Evolutionary conservation across 2,329 filamentous ascomycete genomes (phyloP).

Genomic region (Sclerotinia trifoliorum): DNA sequence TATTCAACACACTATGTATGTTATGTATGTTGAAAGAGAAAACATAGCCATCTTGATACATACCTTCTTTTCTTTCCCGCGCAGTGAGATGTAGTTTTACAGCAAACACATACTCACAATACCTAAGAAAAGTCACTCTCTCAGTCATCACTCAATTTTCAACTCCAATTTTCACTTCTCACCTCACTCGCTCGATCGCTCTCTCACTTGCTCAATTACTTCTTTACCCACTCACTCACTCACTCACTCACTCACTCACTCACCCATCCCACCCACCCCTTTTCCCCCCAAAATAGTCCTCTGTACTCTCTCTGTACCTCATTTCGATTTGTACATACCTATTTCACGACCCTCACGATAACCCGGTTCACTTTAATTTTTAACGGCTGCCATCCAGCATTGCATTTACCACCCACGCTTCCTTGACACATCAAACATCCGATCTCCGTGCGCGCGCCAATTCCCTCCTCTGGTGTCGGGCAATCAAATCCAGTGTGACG

Average conservation of each 20-base stretch:
- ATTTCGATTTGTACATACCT: not conserved
- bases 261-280: not conserved
- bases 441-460: slow-evolving; percentile 21
- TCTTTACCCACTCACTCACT: not conserved
- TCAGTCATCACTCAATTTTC: slow-evolving; percentile 2
- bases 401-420: slow-evolving; percentile 18
- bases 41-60: not conserved
- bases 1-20: not conserved
- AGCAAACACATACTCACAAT: not conserved
- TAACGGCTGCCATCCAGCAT: slow-evolving; percentile 3
- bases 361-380: not conserved
- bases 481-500: slow-evolving; percentile 6
- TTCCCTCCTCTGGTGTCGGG: slow-evolving; percentile 8
- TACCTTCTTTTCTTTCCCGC: not conserved
- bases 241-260: not conserved
- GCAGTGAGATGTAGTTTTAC: not conserved
- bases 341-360: slow-evolving; percentile 12
- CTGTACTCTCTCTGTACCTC: not conserved
- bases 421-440: slow-evolving; percentile 23
- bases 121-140: slow-evolving; percentile 11
- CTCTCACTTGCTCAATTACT: not conserved
- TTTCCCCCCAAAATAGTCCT: not conserved
- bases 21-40: not conserved
- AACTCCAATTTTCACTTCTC: not conserved
- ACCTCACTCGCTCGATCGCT: not conserved